These are phyloP conservation scores for Saksenaea oblongispora DNA, from an alignment of 371 early-diverging fungal genomes.

Conservation along the genomic window DNA sequence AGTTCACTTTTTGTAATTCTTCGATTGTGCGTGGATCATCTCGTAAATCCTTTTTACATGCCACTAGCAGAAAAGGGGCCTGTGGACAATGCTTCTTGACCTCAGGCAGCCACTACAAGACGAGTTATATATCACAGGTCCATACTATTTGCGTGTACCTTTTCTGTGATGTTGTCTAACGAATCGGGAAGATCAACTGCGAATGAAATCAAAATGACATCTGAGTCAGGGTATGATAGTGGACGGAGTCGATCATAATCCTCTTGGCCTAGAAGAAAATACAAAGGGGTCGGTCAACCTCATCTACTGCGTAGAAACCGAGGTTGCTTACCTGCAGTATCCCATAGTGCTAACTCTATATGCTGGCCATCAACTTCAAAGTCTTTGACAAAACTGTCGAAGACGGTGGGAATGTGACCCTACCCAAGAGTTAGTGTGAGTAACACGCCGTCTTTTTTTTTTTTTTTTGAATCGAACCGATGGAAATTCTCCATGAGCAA, in stretches of 20 bases:
- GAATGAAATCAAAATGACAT: conserved; percentile 56
- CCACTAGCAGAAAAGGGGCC: conserved; percentile 49
- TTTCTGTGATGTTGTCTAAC: conserved; percentile 55
- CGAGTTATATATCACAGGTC: background rate
- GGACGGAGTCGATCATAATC: conserved; percentile 57
- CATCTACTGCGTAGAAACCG: background rate
- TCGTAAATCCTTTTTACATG: conserved; percentile 53
- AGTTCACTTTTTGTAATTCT: conserved; percentile 19
- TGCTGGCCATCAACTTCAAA: conserved; percentile 75
- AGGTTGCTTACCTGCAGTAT: conserved; percentile 74
- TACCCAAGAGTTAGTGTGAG: conserved; percentile 4
- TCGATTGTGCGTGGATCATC: conserved; percentile 31
- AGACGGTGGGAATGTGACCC: conserved; percentile 61
- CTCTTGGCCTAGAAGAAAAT: conserved; percentile 50
- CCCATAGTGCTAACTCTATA: conserved; percentile 80
- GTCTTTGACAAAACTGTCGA: conserved; percentile 78
- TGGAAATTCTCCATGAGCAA: conserved; percentile 40
- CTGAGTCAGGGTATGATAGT: conserved; percentile 49
- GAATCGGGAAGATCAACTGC: conserved; percentile 61
- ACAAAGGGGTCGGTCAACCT: background rate
- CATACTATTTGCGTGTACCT: conserved; percentile 19
- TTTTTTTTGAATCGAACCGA: conserved; percentile 20
- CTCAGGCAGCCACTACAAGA: conserved; percentile 51
- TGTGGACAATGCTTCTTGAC: conserved; percentile 40
- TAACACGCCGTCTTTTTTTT: background rate